Conservation (phyloP, 441 rosid genomes). For the Adansonia gregorii region DNA sequence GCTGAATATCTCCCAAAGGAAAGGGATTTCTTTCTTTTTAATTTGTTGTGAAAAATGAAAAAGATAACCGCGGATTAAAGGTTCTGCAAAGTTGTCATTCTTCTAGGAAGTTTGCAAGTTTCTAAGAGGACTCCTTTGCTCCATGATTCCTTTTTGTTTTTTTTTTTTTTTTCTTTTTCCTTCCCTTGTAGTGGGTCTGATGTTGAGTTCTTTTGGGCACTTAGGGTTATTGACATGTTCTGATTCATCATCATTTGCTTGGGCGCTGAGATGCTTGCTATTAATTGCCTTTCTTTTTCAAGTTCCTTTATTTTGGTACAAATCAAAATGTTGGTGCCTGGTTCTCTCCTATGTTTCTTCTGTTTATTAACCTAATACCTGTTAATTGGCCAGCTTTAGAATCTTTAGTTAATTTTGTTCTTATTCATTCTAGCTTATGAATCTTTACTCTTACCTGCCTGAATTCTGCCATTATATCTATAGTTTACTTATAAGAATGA, state of each 20-base stretch:
- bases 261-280: constrained; percentile 8
- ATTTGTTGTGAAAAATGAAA: constrained; percentile 10
- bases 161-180: not conserved
- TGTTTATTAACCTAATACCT: constrained; percentile 1
- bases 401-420: not conserved
- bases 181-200: constrained; percentile 6
- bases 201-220: constrained; percentile 7
- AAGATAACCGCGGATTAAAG: not conserved
- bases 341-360: not conserved
- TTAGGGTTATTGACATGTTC: not conserved
- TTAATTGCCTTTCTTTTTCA: not conserved
- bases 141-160: not conserved
- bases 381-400: constrained; percentile 7
- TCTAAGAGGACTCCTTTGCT: not conserved
- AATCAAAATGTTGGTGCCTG: not conserved
- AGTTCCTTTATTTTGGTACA: not conserved
- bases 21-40: not conserved
- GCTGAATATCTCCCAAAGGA: constrained; percentile 13
- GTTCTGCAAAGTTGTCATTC: constrained; percentile 18
- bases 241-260: not conserved
- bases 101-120: not conserved
- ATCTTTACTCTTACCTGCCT: not conserved
- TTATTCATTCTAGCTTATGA: constrained; percentile 9
- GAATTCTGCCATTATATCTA: not conserved
- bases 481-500: not conserved